Base-by-base conservation (phyloP, 345 rosid genomes). In the Aethionema arabicum region DNA sequence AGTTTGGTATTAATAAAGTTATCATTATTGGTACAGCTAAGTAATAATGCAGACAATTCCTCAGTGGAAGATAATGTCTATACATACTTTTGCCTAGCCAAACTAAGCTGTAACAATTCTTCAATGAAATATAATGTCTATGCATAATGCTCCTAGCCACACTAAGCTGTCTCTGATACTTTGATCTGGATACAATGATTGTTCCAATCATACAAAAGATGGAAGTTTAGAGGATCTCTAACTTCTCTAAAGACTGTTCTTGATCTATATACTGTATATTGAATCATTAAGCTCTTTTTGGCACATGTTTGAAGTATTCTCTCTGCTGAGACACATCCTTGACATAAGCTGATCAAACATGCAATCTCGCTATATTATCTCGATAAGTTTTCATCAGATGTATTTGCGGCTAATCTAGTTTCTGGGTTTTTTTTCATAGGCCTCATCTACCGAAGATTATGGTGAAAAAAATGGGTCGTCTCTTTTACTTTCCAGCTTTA, bases 381-480 rank as follows among this genome's bases (percentile, higher is more conserved):
- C 15, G 9, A n/a, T 61, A 16, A 37, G 7, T 11, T 31, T 46
- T 38, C 5, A 13, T 12, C 44, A 31, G 6, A 31, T 45, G 1
- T 27, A 35, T 49, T 3, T 29, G 52, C 4, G 16, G 45, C 47
- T 70, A 42, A 62, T 56, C 54, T 56, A 0, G 7, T 42, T 50
- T 15, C 27, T 43, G 15, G 53, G 59, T 49, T 69, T 36, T 70
- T 3, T 35, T 56, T 35, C 4, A 21, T 63, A 63, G 74, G 69
- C 63, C 60, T 56, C 54, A 5, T 57, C 21, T 29, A 49, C 13
- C 13, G 65, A 70, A 70, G 74, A 56, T 63, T 59, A 63, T 63
- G 74, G 32, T 54, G 55, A 70, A 56, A 59, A 35, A 63, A 70
- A 11, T 51, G 65, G 27, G 39, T 15, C 32, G 52, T 55, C 52